These are phyloP conservation scores for Graphilbum ipis-grandicollis DNA, from an alignment of 2,329 filamentous ascomycete species.

Conservation along the genomic window DNA sequence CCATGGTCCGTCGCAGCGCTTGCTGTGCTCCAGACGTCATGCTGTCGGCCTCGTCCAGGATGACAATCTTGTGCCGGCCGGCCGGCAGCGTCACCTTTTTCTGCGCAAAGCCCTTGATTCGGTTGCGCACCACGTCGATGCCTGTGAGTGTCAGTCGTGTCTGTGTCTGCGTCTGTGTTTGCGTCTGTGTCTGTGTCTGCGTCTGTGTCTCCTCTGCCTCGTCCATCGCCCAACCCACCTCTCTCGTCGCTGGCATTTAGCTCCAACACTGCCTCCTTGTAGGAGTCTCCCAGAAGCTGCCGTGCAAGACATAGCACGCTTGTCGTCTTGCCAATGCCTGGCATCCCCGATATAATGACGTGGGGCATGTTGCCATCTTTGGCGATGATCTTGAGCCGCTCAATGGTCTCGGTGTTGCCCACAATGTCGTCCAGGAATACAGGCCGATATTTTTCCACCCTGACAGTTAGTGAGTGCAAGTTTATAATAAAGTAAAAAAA, in stretches of 20 bases:
- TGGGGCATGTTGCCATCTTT: slow-evolving; percentile 99
- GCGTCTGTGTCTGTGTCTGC: no score
- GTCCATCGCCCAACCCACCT: slow-evolving; percentile 27
- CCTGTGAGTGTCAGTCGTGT: slow-evolving; percentile 34
- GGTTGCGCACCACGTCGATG: slow-evolving; percentile 91
- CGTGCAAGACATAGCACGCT: slow-evolving; percentile 85
- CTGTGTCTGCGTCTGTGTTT: no score
- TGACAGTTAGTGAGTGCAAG: slow-evolving; percentile 17
- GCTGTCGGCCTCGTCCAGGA: slow-evolving; percentile 92
- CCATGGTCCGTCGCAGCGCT: slow-evolving; percentile 88
- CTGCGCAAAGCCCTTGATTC: slow-evolving; percentile 96
- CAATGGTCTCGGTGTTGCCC: slow-evolving; percentile 93
- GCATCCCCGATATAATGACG: slow-evolving; percentile 98
- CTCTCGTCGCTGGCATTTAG: slow-evolving; percentile 93
- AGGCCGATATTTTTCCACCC: slow-evolving; percentile 97
- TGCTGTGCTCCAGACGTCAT: slow-evolving; percentile 97
- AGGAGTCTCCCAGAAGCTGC: slow-evolving; percentile 78
- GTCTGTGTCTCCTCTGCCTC: no score
- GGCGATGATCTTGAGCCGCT: slow-evolving; percentile 93
- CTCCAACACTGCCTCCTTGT: slow-evolving; percentile 94
- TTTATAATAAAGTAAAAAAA: not conserved
- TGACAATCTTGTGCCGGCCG: slow-evolving; percentile 88
- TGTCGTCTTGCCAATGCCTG: slow-evolving; percentile 96
- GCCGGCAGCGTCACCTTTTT: slow-evolving; percentile 93
- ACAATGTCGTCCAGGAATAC: slow-evolving; percentile 93